Evolutionary conservation across 352 stramenopile genomes (phyloP).

Genomic region (Phytophthora pistaciae): DNA sequence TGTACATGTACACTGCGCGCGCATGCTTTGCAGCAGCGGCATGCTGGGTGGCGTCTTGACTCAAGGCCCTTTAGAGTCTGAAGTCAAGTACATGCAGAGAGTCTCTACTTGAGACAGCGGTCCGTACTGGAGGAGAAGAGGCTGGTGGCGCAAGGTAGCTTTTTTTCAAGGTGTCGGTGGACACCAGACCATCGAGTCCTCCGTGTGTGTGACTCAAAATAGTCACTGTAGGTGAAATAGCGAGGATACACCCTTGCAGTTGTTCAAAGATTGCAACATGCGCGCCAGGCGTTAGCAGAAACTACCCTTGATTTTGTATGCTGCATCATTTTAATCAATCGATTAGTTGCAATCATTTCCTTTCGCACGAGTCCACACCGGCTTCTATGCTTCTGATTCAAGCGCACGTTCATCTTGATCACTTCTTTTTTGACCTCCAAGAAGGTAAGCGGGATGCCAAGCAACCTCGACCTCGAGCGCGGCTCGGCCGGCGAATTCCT

Average conservation of each 20-base stretch:
- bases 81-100: too few relatives aligned
- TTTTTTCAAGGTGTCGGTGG: neutral
- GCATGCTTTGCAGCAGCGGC: neutral
- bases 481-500: slow-evolving; percentile 19
- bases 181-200: neutral
- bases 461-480: slow-evolving; percentile 21
- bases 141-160: neutral
- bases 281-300: neutral
- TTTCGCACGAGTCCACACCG: neutral
- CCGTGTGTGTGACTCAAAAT: neutral
- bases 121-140: neutral
- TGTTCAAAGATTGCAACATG: neutral
- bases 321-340: neutral
- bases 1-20: neutral
- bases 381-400: slow-evolving; percentile 15
- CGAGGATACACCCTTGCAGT: neutral
- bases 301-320: neutral
- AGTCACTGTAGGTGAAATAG: neutral
- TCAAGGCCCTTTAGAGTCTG: neutral
- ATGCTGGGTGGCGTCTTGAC: neutral
- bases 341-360: neutral
- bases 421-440: neutral
- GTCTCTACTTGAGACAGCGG: neutral
- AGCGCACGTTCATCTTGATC: neutral
- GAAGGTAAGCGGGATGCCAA: slow-evolving; percentile 1